Evolutionary conservation across 2,329 filamentous ascomycete genomes (phyloP), one percentile per base, ranked within the genome.

Genomic region (Aspergillus arachidicola): DNA sequence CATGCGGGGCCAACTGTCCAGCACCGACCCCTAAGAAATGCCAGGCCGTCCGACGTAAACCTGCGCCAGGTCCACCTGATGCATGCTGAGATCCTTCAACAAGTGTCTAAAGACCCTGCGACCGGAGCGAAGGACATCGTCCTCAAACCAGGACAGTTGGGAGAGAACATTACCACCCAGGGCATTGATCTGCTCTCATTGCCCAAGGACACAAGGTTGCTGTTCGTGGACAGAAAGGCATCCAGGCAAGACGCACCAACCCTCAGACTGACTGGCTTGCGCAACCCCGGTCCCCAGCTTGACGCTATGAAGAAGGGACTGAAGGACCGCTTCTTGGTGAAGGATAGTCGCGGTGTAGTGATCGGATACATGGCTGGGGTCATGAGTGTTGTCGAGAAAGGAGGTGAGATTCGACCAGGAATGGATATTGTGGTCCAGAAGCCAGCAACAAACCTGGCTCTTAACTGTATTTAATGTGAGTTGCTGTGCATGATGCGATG

Each of bases 131-230:
- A 50, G 46, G 46, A 28, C 9, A 30, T 50, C 23, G 6, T 6
- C 10, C 26, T 50, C 14, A 28, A n/a, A 6, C 38, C 63, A 0
- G 65, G 65, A 6, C 50, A 43, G 0, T 28, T 67, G 1, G 65
- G 65, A 2, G 58, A 67, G 28, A 67, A 67, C 36, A 55, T 67
- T 19, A 65, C 63, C 14, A 67, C 65, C 1, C 46, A 59, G 28
- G 63, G 65, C 1, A 55, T 65, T 16, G 60, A 67, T 23, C 50
- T 67, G 32, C 41, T 61, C 14, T 23, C 38, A 3, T 19, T 67
- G 4, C 32, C 55, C 7, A 28, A 32, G 0, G 63, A 61, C 1
- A 62, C 65, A 11, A 58, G 62, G 16, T 16, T 67, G 14, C 63
- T 41, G 4, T 67, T 67, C 38, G 58, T 43, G 11, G 43, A 51